A percentile compares a stretch with the other conserved stretches of the same genome.
These are phyloP conservation scores for Lunularia cruciata DNA, from an alignment of 225 moss, liverwort and hornwort genomes.

Conservation along the genomic window DNA sequence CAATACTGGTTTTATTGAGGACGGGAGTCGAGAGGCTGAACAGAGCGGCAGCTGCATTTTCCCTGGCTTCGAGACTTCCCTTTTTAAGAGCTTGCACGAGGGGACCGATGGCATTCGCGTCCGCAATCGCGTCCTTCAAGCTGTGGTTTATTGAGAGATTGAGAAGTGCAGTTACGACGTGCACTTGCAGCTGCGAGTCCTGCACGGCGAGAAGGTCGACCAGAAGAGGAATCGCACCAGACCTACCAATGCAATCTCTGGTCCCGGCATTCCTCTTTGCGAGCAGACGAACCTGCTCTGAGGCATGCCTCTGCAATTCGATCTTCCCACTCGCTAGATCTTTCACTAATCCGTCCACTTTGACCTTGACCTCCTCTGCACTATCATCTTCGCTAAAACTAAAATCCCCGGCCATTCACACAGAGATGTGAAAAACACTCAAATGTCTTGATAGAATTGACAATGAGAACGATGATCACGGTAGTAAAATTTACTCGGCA, in stretches of 20 bases:
- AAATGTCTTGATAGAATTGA: not conserved
- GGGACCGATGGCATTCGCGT: conserved; percentile 63
- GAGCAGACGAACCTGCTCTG: conserved; percentile 58
- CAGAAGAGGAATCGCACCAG: conserved; percentile 64
- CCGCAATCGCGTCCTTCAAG: conserved; percentile 71
- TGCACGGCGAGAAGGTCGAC: conserved; percentile 52
- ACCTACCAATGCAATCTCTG: conserved; percentile 68
- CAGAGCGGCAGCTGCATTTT: conserved; percentile 88
- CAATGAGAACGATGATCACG: conserved; percentile 7
- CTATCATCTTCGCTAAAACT: conserved; percentile 28
- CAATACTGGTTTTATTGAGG: conserved; percentile 59
- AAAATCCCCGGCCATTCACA: conserved; percentile 49
- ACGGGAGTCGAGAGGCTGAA: conserved; percentile 74
- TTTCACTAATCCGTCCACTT: conserved; percentile 32
- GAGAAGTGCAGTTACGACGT: conserved; percentile 80
- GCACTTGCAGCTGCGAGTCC: conserved; percentile 69
- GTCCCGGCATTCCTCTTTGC: conserved; percentile 64
- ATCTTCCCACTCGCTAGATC: conserved; percentile 38
- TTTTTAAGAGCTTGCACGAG: conserved; percentile 68
- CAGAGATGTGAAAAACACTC: not conserved
- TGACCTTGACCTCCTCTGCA: conserved; percentile 30
- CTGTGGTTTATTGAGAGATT: conserved; percentile 76
- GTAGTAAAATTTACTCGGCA: not conserved
- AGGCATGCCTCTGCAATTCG: conserved; percentile 42
- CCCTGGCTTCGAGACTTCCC: conserved; percentile 69